These are phyloP conservation scores for Podaxis rugospora DNA, from an alignment of 768 basidiomycete species.

Conservation along the genomic window DNA sequence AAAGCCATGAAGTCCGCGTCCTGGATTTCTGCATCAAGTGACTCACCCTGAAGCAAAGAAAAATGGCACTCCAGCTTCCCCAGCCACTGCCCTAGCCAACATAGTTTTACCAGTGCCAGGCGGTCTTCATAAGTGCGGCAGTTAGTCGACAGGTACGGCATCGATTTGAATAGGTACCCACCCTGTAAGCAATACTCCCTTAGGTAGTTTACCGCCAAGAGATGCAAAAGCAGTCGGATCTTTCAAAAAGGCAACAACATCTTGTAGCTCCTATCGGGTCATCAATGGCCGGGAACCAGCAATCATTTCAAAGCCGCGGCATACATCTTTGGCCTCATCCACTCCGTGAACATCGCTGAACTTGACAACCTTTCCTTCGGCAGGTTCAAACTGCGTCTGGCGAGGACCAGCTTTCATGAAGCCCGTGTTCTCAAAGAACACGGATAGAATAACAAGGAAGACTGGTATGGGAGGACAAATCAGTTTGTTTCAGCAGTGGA, in stretches of 20 bases:
- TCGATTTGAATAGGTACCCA: conserved; percentile 18
- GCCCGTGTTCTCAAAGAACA: conserved; percentile 91
- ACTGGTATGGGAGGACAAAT: conserved; percentile 34
- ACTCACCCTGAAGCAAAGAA: conserved; percentile 89
- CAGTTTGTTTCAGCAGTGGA: neutral
- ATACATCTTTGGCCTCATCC: conserved; percentile 91
- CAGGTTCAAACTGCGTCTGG: conserved; percentile 79
- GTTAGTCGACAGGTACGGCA: conserved; percentile 10
- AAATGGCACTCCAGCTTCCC: conserved; percentile 97
- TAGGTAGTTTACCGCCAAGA: conserved; percentile 91
- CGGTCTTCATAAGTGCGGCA: conserved; percentile 32
- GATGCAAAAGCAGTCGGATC: conserved; percentile 88
- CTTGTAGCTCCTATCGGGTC: conserved; percentile 74
- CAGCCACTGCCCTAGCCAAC: conserved; percentile 95
- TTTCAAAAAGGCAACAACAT: conserved; percentile 92
- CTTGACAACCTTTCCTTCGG: conserved; percentile 75
- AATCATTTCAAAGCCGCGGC: conserved; percentile 13
- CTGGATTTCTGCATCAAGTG: neutral
- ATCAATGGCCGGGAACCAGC: neutral
- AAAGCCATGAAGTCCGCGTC: conserved; percentile 10
- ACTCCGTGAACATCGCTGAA: conserved; percentile 97
- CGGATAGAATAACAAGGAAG: conserved; percentile 80
- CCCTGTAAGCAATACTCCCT: conserved; percentile 90
- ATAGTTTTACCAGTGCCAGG: conserved; percentile 98
- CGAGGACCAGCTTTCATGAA: conserved; percentile 85